A percentile compares a stretch with the other conserved stretches of the same genome.
phyloP scores from a whole-genome alignment of 441 rosid species.

The Isatis lusitanica region DNA sequence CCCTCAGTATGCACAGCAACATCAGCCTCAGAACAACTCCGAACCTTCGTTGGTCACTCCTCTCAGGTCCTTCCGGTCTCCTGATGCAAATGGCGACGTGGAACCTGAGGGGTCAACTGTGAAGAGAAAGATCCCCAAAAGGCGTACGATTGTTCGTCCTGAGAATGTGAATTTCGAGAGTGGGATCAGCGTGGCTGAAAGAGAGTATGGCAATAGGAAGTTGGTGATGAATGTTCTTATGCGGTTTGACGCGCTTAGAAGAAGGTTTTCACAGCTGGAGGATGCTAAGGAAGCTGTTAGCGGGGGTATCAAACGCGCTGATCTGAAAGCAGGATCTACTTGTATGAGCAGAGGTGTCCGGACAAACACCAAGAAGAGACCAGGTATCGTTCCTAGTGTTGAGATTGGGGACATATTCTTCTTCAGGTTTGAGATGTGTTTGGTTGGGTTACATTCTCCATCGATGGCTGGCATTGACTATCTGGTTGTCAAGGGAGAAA shows the following conservation, averaged over 20 bases:
- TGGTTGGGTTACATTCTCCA: slow-evolving; percentile 54
- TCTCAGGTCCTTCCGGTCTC: slow-evolving; percentile 40
- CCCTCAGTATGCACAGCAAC: too few relatives aligned
- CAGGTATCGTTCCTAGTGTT: slow-evolving; percentile 47
- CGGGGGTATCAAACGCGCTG: slow-evolving; percentile 50
- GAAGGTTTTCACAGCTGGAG: slow-evolving; percentile 61
- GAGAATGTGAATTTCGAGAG: slow-evolving; percentile 31
- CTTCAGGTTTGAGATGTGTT: slow-evolving; percentile 53
- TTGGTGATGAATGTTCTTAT: slow-evolving; percentile 43
- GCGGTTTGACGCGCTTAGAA: slow-evolving; percentile 59
- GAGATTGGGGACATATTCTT: slow-evolving; percentile 53
- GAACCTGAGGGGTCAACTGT: slow-evolving; percentile 29
- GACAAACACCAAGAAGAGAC: slow-evolving; percentile 64
- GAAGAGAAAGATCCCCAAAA: slow-evolving; percentile 26
- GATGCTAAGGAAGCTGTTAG: slow-evolving; percentile 47
- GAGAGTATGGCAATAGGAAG: slow-evolving; percentile 55
- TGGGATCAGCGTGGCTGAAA: slow-evolving; percentile 30
- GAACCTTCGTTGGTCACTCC: slow-evolving; percentile 35
- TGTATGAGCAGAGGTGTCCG: slow-evolving; percentile 67
- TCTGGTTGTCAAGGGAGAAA: slow-evolving; percentile 32
- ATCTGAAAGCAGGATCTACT: slow-evolving; percentile 54
- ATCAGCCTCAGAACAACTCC: not conserved
- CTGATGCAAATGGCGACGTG: slow-evolving; percentile 33
- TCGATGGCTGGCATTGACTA: slow-evolving; percentile 59
- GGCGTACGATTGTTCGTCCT: not conserved